Conservation (phyloP, 441 rosid species). For the Dalechampia spathulata region DNA sequence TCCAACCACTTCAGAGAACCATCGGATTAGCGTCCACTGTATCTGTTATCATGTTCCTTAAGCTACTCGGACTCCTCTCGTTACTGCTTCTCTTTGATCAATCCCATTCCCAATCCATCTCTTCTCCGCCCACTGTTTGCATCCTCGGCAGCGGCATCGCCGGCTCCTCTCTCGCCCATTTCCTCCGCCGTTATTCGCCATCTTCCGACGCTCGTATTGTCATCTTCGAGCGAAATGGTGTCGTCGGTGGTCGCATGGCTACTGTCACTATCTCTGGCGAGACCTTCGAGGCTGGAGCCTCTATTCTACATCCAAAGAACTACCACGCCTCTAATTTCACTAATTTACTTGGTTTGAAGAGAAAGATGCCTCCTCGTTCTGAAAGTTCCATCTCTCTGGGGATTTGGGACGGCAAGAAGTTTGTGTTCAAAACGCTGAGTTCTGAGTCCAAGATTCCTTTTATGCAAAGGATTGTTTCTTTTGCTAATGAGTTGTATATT, state of each 20-base stretch:
- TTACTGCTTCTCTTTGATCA: constrained; percentile 17
- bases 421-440: constrained; percentile 49
- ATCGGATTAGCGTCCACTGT: no score
- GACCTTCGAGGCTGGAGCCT: constrained; percentile 81
- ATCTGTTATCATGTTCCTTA: no score
- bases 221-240: constrained; percentile 56
- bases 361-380: constrained; percentile 40
- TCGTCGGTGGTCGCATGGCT: constrained; percentile 92
- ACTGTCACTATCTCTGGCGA: constrained; percentile 48
- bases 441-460: constrained; percentile 31
- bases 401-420: constrained; percentile 69
- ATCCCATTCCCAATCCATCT: constrained; percentile 16
- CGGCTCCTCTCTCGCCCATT: constrained; percentile 85
- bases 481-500: constrained; percentile 46
- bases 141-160: constrained; percentile 78
- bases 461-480: constrained; percentile 49
- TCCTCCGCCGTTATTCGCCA: constrained; percentile 56
- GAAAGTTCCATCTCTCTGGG: constrained; percentile 47
- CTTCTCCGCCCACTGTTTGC: constrained; percentile 42
- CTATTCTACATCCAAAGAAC: constrained; percentile 84
- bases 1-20: no score
- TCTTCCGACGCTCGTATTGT: constrained; percentile 25
- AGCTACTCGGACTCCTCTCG: not conserved
- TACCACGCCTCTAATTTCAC: constrained; percentile 65
- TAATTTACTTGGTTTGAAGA: constrained; percentile 32